These are phyloP conservation scores for Ensete ventricosum DNA, from an alignment of 176 grass and related monocot genomes.

Conservation along the genomic window DNA sequence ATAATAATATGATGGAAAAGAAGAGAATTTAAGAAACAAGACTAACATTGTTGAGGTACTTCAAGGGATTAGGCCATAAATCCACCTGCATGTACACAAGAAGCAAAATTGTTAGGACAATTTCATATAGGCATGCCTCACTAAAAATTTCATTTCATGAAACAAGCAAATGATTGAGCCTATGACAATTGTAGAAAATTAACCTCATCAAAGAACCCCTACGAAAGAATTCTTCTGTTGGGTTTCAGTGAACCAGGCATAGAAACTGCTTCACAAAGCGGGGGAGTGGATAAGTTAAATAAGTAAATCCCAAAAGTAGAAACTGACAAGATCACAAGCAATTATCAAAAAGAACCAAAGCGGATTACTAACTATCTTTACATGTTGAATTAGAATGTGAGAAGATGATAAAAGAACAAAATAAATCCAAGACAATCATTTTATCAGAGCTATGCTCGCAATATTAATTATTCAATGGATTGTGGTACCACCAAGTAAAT, in stretches of 20 bases:
- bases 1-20: not conserved
- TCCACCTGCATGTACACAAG: conserved; percentile 24
- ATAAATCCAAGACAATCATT: no score
- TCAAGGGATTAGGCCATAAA: conserved; percentile 39
- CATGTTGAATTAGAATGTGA: no score
- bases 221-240: conserved; percentile 4
- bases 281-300: not conserved
- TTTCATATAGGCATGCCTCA: not conserved
- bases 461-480: no score
- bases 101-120: no score
- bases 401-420: no score
- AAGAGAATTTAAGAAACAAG: not conserved
- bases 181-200: not conserved
- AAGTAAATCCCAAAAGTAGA: not conserved
- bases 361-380: no score
- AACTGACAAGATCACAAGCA: not conserved
- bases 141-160: not conserved
- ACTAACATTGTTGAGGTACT: conserved; percentile 29
- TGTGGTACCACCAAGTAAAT: no score
- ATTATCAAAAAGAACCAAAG: not conserved
- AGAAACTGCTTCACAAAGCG: conserved; percentile 26
- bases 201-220: conserved; percentile 19
- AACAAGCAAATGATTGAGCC: not conserved
- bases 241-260: conserved; percentile 27
- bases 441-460: no score